phyloP scores from a whole-genome alignment of 345 rosid genomes.

The Ceriops tagal region DNA sequence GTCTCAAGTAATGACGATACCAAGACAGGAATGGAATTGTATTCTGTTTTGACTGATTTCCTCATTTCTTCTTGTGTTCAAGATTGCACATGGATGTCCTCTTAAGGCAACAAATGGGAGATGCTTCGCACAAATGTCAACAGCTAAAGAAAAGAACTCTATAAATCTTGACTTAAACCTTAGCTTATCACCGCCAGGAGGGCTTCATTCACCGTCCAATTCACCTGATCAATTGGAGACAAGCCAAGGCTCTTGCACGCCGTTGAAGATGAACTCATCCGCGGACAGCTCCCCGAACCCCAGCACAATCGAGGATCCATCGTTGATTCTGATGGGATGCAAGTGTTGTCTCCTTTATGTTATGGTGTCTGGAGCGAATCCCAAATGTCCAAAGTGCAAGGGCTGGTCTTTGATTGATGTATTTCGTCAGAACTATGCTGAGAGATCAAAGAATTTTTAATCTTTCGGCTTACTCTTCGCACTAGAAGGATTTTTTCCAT shows the following conservation, averaged over 20 bases:
- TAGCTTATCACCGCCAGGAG: conserved; percentile 14
- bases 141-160: not conserved
- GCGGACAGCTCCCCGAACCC: not conserved
- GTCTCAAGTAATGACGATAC: no score
- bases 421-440: conserved; percentile 9
- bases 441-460: conserved; percentile 3
- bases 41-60: not conserved
- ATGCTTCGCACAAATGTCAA: not conserved
- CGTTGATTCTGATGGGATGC: conserved; percentile 35
- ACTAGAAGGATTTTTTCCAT: no score
- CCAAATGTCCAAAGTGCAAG: conserved; percentile 32
- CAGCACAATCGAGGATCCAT: not conserved
- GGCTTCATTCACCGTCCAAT: not conserved
- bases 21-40: no score
- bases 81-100: not conserved
- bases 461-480: not conserved
- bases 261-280: conserved; percentile 4
- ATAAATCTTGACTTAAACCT: conserved; percentile 13
- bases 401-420: conserved; percentile 15
- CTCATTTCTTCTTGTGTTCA: no score
- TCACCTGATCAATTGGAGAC: not conserved
- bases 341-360: conserved; percentile 27
- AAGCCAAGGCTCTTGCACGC: conserved; percentile 7
- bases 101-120: not conserved
- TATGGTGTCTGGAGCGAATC: conserved; percentile 32